These are phyloP conservation scores for Pseudopithomyces maydicus DNA, from an alignment of 2,329 filamentous ascomycete genomes.

Conservation along the genomic window DNA sequence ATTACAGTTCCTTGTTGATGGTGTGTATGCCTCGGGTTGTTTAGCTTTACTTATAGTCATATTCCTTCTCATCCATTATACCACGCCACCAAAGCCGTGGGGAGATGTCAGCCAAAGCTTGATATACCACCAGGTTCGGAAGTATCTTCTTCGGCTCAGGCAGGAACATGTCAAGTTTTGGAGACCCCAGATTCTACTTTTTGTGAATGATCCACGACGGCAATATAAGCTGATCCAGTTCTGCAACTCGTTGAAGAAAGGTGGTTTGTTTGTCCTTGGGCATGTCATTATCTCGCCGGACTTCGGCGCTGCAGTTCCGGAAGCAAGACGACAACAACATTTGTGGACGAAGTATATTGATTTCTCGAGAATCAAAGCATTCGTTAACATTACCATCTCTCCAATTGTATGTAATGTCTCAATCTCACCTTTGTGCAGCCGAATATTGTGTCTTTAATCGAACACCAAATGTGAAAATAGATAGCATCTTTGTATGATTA, in stretches of 20 bases:
- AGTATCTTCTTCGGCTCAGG: slow-evolving; percentile 80
- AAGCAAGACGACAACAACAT: slow-evolving; percentile 79
- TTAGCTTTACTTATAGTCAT: slow-evolving; percentile 75
- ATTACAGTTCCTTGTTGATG: slow-evolving; percentile 77
- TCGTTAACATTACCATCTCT: slow-evolving; percentile 84
- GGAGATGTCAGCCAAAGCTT: slow-evolving; percentile 88
- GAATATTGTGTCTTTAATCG: not conserved
- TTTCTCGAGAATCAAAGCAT: slow-evolving; percentile 84
- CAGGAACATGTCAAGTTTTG: slow-evolving; percentile 94
- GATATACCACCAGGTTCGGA: slow-evolving; percentile 87
- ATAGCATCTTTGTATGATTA: not conserved
- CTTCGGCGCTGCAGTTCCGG: slow-evolving; percentile 77
- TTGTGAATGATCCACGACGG: slow-evolving; percentile 80
- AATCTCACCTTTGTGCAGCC: not conserved
- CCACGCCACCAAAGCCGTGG: slow-evolving; percentile 84
- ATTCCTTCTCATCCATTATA: slow-evolving; percentile 84
- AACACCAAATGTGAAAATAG: not conserved
- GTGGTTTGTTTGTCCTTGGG: slow-evolving; percentile 80
- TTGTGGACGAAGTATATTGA: slow-evolving; percentile 89
- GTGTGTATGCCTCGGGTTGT: slow-evolving; percentile 76
- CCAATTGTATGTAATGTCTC: slow-evolving; percentile 58
- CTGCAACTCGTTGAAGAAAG: slow-evolving; percentile 90
- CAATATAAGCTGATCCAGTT: slow-evolving; percentile 87
- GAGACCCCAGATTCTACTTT: slow-evolving; percentile 83
- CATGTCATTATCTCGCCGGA: slow-evolving; percentile 88